A percentile compares a stretch with the other conserved stretches of the same genome.
Evolutionary conservation across 768 basidiomycete genomes (phyloP).

Genomic region (Hortiboletus campestris): DNA sequence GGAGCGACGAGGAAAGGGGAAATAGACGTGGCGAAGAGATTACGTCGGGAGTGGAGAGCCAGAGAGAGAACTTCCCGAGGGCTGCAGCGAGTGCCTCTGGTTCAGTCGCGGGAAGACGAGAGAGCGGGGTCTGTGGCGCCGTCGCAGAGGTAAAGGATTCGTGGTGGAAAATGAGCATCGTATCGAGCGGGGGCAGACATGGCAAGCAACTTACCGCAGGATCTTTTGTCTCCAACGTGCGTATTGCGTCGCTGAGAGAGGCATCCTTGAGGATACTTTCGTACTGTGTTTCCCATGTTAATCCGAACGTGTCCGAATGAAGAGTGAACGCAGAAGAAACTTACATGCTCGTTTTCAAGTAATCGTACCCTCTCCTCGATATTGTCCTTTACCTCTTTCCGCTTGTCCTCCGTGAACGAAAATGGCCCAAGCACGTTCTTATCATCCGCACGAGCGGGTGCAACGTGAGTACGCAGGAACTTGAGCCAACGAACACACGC

Average conservation of each 20-base stretch:
- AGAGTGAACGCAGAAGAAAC: constrained; percentile 27
- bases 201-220: constrained; percentile 13
- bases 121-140: constrained; percentile 63
- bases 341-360: constrained; percentile 82
- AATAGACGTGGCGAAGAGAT: constrained; percentile 78
- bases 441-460: background rate
- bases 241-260: constrained; percentile 26
- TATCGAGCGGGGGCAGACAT: background rate
- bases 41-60: constrained; percentile 82
- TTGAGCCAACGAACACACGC: constrained; percentile 16
- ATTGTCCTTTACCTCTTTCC: constrained; percentile 51
- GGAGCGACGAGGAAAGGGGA: constrained; percentile 62
- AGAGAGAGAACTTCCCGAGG: constrained; percentile 71
- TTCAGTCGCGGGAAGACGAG: constrained; percentile 62
- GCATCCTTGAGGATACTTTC: constrained; percentile 28
- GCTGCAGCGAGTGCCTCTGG: constrained; percentile 60
- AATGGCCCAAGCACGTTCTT: constrained; percentile 68
- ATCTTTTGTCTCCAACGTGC: constrained; percentile 23
- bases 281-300: constrained; percentile 2
- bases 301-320: no score
- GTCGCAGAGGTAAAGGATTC: background rate
- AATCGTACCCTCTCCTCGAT: constrained; percentile 60
- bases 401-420: constrained; percentile 64
- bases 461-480: background rate
- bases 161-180: background rate